Evolutionary conservation across 2,329 filamentous ascomycete species (phyloP).

Genomic region (Phaeoacremonium minimum): DNA sequence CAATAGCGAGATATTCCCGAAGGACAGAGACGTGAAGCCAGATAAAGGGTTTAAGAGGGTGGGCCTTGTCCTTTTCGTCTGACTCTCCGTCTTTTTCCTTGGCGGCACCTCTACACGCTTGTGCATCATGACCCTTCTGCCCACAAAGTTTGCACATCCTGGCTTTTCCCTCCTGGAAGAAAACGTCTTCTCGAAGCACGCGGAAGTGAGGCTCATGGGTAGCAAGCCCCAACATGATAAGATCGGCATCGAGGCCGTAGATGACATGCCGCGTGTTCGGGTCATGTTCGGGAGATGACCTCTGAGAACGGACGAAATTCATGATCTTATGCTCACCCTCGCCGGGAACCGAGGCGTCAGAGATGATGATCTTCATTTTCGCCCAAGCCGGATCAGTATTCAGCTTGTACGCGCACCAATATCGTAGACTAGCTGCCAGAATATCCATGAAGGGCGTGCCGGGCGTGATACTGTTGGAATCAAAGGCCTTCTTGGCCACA

Average conservation of each 20-base stretch:
- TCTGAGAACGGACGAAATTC: conserved; percentile 93
- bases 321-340: conserved; percentile 99
- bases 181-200: conserved; percentile 94
- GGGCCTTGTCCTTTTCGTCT: conserved; percentile 72
- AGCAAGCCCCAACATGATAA: conserved; percentile 96
- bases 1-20: conserved; percentile 87
- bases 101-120: conserved; percentile 74
- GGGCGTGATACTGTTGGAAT: conserved; percentile 82
- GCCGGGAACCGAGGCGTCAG: conserved; percentile 93
- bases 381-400: conserved; percentile 96
- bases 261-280: conserved; percentile 98
- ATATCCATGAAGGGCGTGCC: conserved; percentile 99
- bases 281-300: conserved; percentile 84
- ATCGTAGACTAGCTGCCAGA: conserved; percentile 81
- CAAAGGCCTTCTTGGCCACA: conserved; percentile 84
- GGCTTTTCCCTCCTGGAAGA: conserved; percentile 80
- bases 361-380: conserved; percentile 95
- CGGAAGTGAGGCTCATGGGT: conserved; percentile 98
- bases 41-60: conserved; percentile 84
- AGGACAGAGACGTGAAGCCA: conserved; percentile 94
- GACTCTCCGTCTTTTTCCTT: conserved; percentile 77
- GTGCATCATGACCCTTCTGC: conserved; percentile 85
- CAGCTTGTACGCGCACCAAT: conserved; percentile 97
- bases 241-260: conserved; percentile 93
- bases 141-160: conserved; percentile 85